phyloP scores from a whole-genome alignment of 202 grass and related monocot species.

The Bolboschoenoplectus hybrid region DNA sequence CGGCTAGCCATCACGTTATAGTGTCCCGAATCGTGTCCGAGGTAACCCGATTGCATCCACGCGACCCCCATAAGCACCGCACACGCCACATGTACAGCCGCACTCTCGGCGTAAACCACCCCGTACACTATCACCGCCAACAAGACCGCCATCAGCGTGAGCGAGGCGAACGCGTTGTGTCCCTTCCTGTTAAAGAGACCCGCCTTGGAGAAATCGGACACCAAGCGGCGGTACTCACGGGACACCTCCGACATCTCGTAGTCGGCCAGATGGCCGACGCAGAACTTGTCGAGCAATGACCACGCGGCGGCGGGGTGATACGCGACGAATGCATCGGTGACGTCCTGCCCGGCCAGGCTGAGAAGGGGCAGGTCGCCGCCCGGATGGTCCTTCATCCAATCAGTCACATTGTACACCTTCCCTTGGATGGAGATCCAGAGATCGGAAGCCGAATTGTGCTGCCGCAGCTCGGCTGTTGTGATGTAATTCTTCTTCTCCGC shows the following conservation, averaged over 20 bases:
- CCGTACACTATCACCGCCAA: slow-evolving; percentile 22
- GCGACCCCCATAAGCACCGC: slow-evolving; percentile 28
- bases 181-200: slow-evolving; percentile 50
- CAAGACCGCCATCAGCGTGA: slow-evolving; percentile 9
- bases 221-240: slow-evolving; percentile 47
- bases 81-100: background rate
- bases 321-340: slow-evolving; percentile 52
- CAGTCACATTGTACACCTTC: slow-evolving; percentile 50
- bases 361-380: slow-evolving; percentile 43
- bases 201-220: slow-evolving; percentile 33
- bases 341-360: slow-evolving; percentile 47
- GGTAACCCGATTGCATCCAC: slow-evolving; percentile 39
- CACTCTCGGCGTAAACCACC: background rate
- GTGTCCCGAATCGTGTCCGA: slow-evolving; percentile 47
- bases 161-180: background rate
- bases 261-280: slow-evolving; percentile 41
- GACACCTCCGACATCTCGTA: slow-evolving; percentile 45
- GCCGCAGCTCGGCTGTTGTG: slow-evolving; percentile 41
- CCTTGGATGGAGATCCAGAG: slow-evolving; percentile 53
- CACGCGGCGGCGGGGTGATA: slow-evolving; percentile 45
- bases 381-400: slow-evolving; percentile 38
- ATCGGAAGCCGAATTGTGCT: slow-evolving; percentile 33
- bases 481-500: slow-evolving; percentile 25
- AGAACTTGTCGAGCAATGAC: slow-evolving; percentile 39
- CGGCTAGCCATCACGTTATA: slow-evolving; percentile 1